Base-by-base conservation (phyloP, 768 basidiomycete species). In the Leccinum boreale region DNA sequence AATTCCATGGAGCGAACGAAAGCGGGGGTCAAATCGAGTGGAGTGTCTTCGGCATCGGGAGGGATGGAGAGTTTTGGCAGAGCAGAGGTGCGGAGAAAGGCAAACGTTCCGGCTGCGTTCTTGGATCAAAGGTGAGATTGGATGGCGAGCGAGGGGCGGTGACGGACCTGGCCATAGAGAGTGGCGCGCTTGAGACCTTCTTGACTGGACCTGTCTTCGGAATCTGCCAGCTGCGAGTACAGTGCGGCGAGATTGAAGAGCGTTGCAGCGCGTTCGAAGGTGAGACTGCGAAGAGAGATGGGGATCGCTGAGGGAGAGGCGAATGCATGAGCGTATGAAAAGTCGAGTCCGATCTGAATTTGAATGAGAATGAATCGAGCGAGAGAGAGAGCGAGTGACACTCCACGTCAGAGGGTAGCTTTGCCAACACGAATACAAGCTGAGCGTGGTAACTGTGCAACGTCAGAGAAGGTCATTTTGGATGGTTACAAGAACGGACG, bases 101-200 rank as follows among this genome's bases (percentile, higher is more conserved):
- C 76, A n/a, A 94, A 70, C 0, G 81, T 79, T 8, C 92, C 91
- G 10, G 92, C 90, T 5, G 90, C 85, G 59, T 78, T 81, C 91
- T 86, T 62, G 36, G 11, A 26, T 59, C 52, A 55, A 50, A n/a
- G 8, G 8, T 55, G 33, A 63, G 55, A 33, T 21, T 14, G 29
- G 45, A 17, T 2, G 79, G 62, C 11, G 52, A 79, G 62, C 11
- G 54, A 50, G 53, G 31, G 46, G 35, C 8, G 6, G 44, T 12
- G 39, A 64, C 66, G 51, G 58, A 87, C 92, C 80, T 92, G 89
- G 68, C 85, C 91, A 63, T 84, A 76, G 15, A 78, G 75, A 23
- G 82, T 82, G 1, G 91, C 89, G 10, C 88, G 83, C 66, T 92
- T 96, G 53, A 97, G 86, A 4, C 94, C 94, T n/a, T 93, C 89